Evolutionary conservation across 2,329 filamentous ascomycete species (phyloP).

Genomic region (Diaporthe caulivora): DNA sequence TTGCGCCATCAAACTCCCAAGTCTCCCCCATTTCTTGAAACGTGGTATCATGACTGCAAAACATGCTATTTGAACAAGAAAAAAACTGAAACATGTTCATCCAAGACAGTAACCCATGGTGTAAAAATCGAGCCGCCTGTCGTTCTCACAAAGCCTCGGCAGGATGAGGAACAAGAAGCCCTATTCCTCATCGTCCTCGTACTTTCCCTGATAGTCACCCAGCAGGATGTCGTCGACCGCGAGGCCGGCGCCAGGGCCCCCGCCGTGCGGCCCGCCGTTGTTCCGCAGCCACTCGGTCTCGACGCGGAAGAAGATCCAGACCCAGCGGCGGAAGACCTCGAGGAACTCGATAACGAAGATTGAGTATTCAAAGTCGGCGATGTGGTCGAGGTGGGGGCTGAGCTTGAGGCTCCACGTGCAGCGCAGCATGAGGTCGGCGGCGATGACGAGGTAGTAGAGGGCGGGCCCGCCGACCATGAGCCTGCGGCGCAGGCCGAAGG

Average conservation of each 20-base stretch:
- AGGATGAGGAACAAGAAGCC: slow-evolving; percentile 21
- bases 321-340: slow-evolving; percentile 89
- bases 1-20: slow-evolving; percentile 6
- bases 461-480: slow-evolving; percentile 75
- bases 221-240: slow-evolving; percentile 79
- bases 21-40: background rate
- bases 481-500: slow-evolving; percentile 81
- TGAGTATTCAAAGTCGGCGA: slow-evolving; percentile 87
- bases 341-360: slow-evolving; percentile 90
- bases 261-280: slow-evolving; percentile 44
- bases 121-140: slow-evolving; percentile 18
- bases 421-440: slow-evolving; percentile 82
- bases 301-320: slow-evolving; percentile 97
- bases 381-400: slow-evolving; percentile 82
- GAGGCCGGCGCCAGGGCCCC: slow-evolving; percentile 61
- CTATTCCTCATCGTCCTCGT: slow-evolving; percentile 67
- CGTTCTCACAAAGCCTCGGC: slow-evolving; percentile 1
- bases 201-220: slow-evolving; percentile 76
- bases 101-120: slow-evolving; percentile 19
- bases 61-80: slow-evolving; percentile 7
- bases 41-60: slow-evolving; percentile 37
- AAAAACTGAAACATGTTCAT: slow-evolving; percentile 1
- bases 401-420: slow-evolving; percentile 95
- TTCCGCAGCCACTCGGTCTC: slow-evolving; percentile 90
- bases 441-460: slow-evolving; percentile 86